Conservation (phyloP, 352 stramenopile species). For the Globisporangium apiculatum region DNA sequence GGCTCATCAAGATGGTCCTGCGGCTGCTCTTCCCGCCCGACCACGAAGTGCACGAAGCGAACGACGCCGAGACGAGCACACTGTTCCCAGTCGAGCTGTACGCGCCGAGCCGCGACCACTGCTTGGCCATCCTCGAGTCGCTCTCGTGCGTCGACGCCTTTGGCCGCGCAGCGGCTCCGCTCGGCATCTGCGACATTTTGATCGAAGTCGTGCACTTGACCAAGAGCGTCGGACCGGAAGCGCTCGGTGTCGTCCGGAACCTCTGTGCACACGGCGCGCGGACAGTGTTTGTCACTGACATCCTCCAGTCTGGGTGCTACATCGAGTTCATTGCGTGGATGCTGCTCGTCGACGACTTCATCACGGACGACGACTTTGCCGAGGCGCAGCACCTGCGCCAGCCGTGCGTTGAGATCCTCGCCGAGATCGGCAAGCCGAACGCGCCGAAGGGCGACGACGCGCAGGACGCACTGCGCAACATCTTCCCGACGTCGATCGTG, state of each 20-base stretch:
- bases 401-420: constrained; percentile 55
- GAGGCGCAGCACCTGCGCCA: constrained; percentile 45
- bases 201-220: constrained; percentile 69
- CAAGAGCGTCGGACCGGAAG: constrained; percentile 40
- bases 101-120: constrained; percentile 50
- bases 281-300: constrained; percentile 42
- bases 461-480: constrained; percentile 44
- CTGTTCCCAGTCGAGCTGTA: constrained; percentile 57
- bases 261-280: constrained; percentile 43
- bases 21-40: constrained; percentile 67
- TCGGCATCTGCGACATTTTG: constrained; percentile 72
- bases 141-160: constrained; percentile 56
- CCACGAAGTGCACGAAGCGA: constrained; percentile 67
- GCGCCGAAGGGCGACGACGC: constrained; percentile 43
- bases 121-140: constrained; percentile 43
- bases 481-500: constrained; percentile 62
- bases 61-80: constrained; percentile 40
- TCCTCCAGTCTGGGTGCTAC: constrained; percentile 65
- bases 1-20: constrained; percentile 68
- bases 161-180: constrained; percentile 31
- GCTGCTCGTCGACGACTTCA: constrained; percentile 51
- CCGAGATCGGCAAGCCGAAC: constrained; percentile 43
- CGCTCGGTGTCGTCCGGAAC: constrained; percentile 59
- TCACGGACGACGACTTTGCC: constrained; percentile 56
- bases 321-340: constrained; percentile 79